phyloP scores from a whole-genome alignment of 2,329 filamentous ascomycete genomes.

The Curvularia lunata region DNA sequence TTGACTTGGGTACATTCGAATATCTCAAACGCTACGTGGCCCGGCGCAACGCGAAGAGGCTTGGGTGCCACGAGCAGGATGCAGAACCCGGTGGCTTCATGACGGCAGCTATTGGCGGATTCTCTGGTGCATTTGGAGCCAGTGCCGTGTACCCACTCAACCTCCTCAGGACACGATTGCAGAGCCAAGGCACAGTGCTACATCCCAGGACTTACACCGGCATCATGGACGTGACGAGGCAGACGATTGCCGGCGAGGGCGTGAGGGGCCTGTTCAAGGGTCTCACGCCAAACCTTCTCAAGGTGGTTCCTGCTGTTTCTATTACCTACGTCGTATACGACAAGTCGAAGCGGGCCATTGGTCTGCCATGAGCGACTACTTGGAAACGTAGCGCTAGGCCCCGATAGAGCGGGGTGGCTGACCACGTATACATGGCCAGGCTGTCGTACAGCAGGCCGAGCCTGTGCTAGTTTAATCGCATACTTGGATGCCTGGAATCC shows the following conservation, averaged over 20 bases:
- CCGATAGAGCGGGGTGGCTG: background rate
- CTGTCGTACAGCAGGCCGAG: background rate
- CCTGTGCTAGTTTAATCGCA: background rate
- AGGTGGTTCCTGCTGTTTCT: slow-evolving; percentile 93
- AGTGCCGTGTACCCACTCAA: slow-evolving; percentile 96
- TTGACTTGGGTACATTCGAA: slow-evolving; percentile 96
- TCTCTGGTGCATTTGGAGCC: slow-evolving; percentile 89
- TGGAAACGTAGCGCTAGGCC: background rate
- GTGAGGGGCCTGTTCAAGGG: slow-evolving; percentile 90
- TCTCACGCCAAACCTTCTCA: slow-evolving; percentile 90
- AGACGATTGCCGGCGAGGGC: slow-evolving; percentile 84
- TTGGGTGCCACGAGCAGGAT: slow-evolving; percentile 81
- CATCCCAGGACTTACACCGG: slow-evolving; percentile 90
- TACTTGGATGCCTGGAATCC: background rate
- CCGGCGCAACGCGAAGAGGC: slow-evolving; percentile 69
- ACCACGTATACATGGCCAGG: background rate
- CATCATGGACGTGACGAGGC: slow-evolving; percentile 84
- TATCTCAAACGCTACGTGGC: slow-evolving; percentile 80
- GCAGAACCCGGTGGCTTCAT: slow-evolving; percentile 77
- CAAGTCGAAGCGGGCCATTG: slow-evolving; percentile 48
- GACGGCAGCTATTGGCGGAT: slow-evolving; percentile 87
- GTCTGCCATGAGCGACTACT: slow-evolving; percentile 37
- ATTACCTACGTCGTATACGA: slow-evolving; percentile 64
- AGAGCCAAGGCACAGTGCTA: slow-evolving; percentile 92
- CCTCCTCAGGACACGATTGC: slow-evolving; percentile 85